Evolutionary conservation across 768 basidiomycete species (phyloP).

Genomic region (Strobilomyces dryophilus): DNA sequence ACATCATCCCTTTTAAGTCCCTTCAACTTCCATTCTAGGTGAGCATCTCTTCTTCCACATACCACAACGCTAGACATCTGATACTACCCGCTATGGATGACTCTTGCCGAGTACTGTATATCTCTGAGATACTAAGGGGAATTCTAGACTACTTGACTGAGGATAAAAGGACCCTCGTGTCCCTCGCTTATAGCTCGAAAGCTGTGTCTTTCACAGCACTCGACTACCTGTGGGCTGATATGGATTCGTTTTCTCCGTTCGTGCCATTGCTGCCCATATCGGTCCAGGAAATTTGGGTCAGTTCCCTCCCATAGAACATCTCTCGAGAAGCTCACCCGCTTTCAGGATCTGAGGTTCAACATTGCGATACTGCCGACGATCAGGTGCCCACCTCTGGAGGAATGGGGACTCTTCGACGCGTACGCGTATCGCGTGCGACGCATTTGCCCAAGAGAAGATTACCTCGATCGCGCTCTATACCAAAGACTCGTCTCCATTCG

Average conservation of each 20-base stretch:
- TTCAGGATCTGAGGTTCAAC: conserved; percentile 4
- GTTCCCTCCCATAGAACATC: not conserved
- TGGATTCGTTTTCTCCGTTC: conserved; percentile 16
- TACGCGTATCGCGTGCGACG: conserved; percentile 17
- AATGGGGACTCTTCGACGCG: conserved; percentile 14
- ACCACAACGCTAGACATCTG: not conserved
- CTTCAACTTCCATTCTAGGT: not conserved
- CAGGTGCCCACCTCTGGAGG: conserved; percentile 10
- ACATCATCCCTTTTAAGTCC: not conserved
- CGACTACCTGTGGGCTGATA: conserved; percentile 18
- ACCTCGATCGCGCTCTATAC: conserved; percentile 14
- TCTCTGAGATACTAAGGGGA: conserved; percentile 13
- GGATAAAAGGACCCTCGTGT: conserved; percentile 5
- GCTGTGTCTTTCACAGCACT: conserved; percentile 9
- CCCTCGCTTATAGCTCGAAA: conserved; percentile 11
- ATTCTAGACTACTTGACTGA: conserved; percentile 11
- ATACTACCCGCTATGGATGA: conserved; percentile 1
- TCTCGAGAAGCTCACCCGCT: not conserved
- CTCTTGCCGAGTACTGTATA: conserved; percentile 5
- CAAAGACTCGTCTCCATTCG: conserved; percentile 15
- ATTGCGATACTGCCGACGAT: conserved; percentile 3
- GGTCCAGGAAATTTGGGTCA: conserved; percentile 11
- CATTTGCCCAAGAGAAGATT: conserved; percentile 1
- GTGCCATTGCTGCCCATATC: conserved; percentile 11
- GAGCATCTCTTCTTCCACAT: not conserved